phyloP scores from a whole-genome alignment of 2,329 filamentous ascomycete genomes.

The Colletotrichum sp. region DNA sequence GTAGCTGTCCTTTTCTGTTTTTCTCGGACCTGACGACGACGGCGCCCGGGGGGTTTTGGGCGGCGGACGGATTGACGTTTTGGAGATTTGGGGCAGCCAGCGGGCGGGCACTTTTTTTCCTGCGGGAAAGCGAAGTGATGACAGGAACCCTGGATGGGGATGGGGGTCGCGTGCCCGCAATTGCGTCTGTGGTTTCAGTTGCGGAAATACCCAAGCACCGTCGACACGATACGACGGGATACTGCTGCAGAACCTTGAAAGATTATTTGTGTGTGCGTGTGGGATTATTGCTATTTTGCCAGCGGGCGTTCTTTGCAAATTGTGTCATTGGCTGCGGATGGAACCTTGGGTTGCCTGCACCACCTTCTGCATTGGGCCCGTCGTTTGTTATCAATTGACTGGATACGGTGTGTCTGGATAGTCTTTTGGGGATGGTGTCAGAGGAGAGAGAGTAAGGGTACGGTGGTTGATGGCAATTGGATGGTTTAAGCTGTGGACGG shows the following conservation, averaged over 20 bases:
- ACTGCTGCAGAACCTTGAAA: background rate
- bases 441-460: background rate
- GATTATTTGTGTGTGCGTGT: background rate
- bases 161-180: conserved; percentile 16
- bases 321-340: background rate
- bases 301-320: background rate
- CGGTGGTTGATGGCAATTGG: background rate
- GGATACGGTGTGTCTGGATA: background rate
- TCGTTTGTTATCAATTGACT: background rate
- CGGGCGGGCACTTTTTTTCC: background rate
- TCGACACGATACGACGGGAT: background rate
- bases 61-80: background rate
- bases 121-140: background rate
- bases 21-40: background rate
- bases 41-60: background rate
- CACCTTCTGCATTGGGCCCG: background rate
- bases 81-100: background rate
- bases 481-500: background rate
- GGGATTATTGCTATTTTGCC: background rate
- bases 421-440: background rate
- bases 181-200: background rate
- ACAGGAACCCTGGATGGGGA: background rate
- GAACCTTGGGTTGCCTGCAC: background rate
- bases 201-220: background rate
- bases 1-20: background rate